phyloP scores from a whole-genome alignment of 148 eudicot species.

The Nepenthes gracilis region DNA sequence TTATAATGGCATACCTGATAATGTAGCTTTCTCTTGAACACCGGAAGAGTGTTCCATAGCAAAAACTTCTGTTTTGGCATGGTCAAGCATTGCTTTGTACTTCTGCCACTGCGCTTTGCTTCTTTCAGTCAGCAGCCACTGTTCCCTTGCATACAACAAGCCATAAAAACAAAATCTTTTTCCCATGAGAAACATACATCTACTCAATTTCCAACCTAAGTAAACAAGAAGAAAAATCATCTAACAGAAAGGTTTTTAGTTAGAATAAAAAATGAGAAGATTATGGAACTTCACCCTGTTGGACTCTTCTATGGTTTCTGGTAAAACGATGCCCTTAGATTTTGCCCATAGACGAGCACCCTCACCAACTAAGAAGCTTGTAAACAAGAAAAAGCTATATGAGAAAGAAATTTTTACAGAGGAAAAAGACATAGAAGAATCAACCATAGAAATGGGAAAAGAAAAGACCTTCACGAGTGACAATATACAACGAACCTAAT shows the following conservation, averaged over 20 bases:
- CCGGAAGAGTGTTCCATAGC: conserved; percentile 12
- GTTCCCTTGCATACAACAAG: conserved; percentile 9
- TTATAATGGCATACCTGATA: conserved; percentile 19
- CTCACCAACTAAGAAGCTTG: conserved; percentile 88
- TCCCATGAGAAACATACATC: no score
- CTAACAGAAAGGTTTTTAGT: background rate
- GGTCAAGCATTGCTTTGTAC: conserved; percentile 74
- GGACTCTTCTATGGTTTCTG: conserved; percentile 32
- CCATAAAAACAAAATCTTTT: background rate
- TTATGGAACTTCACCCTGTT: conserved; percentile 39
- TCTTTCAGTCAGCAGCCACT: conserved; percentile 86
- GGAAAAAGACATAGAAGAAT: background rate
- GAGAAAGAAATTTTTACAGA: background rate
- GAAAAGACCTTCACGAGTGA: no score
- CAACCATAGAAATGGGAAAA: no score
- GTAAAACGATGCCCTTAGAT: conserved; percentile 46
- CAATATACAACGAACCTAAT: no score
- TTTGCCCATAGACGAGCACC: conserved; percentile 81
- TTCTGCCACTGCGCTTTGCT: conserved; percentile 66
- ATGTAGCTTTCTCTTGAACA: conserved; percentile 7
- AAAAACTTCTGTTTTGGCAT: conserved; percentile 25
- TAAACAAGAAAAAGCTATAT: conserved; percentile 4
- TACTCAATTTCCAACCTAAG: background rate
- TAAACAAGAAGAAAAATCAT: background rate
- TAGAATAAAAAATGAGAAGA: background rate